Base-by-base conservation (phyloP, 495 filamentous ascomycete genomes). In the Recurvomyces mirabilis region DNA sequence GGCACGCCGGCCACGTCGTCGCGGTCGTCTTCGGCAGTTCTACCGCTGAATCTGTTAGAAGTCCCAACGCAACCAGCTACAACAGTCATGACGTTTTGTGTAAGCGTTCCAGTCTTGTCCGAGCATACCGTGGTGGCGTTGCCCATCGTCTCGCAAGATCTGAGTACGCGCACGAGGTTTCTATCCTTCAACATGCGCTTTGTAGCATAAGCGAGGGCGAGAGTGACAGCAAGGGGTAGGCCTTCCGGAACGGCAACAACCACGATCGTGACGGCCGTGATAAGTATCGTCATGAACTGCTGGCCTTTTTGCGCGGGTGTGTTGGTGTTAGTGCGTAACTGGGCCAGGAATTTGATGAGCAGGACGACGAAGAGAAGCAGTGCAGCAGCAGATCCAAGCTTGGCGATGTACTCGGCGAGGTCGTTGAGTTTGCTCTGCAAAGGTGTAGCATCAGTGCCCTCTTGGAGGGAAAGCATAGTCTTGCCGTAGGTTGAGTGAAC, bases 71-170 rank as follows among this genome's bases (percentile, higher is more conserved):
- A 71, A 15, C 78, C 78, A 20, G 77, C 69, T 18, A 81, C 76
- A 15, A 82, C 76, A 2, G 75, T 79, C 78, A 82, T 82, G 51
- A 74, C 76, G 53, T 82, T 82, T 55, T 80, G 74, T 3, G 78
- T 82, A n/a, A 96, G 68, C 2, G 89, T 96, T 43, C 89, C 89
- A 0, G 89, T 96, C 61, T 96, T 96, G 66, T 96, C 89, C 2
- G 88, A 94, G 64, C 89, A 96, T 37, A 96, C 84, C 1, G 85
- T 89, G 0, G 88, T 94, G 4, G 89, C 89, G 62, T 94, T 94
- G 18, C 89, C 89, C 89, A 96, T 96, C n/a, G 89, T 93, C 61
- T 96, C 89, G 61, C 89, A 96, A 33, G 89, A 88, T 54, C 86
- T 80, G 29, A 96, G 69, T 43, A 89, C 74, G 21, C 89, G 84